These are phyloP conservation scores for Candida pseudofarinosa DNA, from an alignment of 805 yeast species.

Conservation along the genomic window DNA sequence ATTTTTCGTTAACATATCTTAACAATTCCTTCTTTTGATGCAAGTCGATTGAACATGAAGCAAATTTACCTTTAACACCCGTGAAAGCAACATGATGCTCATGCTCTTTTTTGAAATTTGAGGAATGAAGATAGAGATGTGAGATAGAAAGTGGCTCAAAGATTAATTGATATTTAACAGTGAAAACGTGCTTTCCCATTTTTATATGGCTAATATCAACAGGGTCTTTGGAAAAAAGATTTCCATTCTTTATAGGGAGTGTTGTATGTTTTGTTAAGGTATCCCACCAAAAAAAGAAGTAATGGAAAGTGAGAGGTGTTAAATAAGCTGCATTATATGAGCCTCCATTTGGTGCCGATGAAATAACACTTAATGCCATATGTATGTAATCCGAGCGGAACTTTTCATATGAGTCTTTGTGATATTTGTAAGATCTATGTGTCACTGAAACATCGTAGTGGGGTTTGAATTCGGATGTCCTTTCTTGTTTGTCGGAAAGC, in stretches of 20 bases:
- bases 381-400: constrained; percentile 83
- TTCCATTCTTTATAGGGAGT: constrained; percentile 34
- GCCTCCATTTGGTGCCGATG: constrained; percentile 26
- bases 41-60: constrained; percentile 32
- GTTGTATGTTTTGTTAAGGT: constrained; percentile 27
- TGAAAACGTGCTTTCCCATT: constrained; percentile 37
- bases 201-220: constrained; percentile 25
- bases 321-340: constrained; percentile 33
- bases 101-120: constrained; percentile 17
- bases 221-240: constrained; percentile 20
- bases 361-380: constrained; percentile 36
- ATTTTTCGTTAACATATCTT: constrained; percentile 34
- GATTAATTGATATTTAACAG: constrained; percentile 38
- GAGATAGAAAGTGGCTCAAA: constrained; percentile 38
- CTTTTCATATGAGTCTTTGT: constrained; percentile 74
- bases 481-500: constrained; percentile 36
- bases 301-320: constrained; percentile 35
- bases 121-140: constrained; percentile 30
- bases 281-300: constrained; percentile 43
- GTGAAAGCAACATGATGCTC: constrained; percentile 29
- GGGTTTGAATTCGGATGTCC: constrained; percentile 49
- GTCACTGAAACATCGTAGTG: constrained; percentile 63
- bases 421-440: constrained; percentile 51
- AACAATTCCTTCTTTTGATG: constrained; percentile 37
- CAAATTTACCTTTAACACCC: constrained; percentile 35